Evolutionary conservation across 257 asterid species (phyloP).

Genomic region (Plectranthus barbatus): DNA sequence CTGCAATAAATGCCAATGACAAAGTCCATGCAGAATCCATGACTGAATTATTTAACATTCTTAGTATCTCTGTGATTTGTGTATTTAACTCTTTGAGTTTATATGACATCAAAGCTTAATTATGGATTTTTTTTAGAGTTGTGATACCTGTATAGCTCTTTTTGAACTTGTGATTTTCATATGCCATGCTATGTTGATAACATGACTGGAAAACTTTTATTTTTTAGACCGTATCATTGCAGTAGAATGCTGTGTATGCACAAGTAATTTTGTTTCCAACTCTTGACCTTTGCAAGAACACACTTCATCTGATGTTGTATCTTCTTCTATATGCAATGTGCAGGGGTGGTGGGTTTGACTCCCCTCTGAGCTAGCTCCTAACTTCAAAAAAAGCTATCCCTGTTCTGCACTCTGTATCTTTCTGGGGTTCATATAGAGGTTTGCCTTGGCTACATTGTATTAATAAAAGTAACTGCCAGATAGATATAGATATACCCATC

Average conservation of each 20-base stretch:
- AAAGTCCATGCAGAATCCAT: not conserved
- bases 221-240: no score
- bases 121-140: no score
- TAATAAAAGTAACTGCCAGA: conserved; percentile 5
- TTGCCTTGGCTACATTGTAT: conserved; percentile 15
- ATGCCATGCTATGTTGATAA: no score
- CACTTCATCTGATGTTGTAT: not conserved
- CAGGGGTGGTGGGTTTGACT: conserved; percentile 87
- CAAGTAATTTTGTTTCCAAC: not conserved
- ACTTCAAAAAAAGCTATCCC: not conserved
- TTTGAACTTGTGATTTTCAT: no score
- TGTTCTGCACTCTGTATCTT: conserved; percentile 8
- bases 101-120: no score
- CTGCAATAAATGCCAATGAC: not conserved
- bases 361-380: conserved; percentile 38
- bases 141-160: no score
- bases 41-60: no score
- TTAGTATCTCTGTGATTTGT: no score
- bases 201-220: no score
- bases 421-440: conserved; percentile 26
- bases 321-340: conserved; percentile 14
- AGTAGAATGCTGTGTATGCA: not conserved
- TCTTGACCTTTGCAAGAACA: not conserved
- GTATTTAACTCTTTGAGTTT: no score
- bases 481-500: not conserved